Conservation (phyloP, 2,329 filamentous ascomycete genomes). For the Aspergillus pseudoviridinutans region DNA sequence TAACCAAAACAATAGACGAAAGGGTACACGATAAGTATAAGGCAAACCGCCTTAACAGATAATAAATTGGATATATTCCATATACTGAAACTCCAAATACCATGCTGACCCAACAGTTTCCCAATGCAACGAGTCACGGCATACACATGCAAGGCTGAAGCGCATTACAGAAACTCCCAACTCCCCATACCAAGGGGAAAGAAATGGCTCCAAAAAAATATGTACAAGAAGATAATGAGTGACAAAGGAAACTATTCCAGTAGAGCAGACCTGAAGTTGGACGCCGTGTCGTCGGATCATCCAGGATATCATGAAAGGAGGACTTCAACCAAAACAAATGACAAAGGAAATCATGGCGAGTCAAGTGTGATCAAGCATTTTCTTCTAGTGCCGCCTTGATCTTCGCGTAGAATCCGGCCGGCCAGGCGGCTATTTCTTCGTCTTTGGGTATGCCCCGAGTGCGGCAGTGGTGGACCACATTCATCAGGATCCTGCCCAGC, state of each 20-base stretch:
- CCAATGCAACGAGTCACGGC: conserved; percentile 4
- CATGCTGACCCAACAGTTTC: background rate
- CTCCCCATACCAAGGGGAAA: conserved; percentile 2
- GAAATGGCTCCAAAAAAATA: conserved; percentile 7
- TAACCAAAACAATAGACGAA: background rate
- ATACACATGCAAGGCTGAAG: conserved; percentile 13
- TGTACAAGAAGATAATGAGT: conserved; percentile 4
- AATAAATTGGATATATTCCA: conserved; percentile 5
- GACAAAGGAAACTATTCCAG: conserved; percentile 15
- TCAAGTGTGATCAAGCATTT: conserved; percentile 23
- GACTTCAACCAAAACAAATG: conserved; percentile 6
- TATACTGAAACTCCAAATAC: conserved; percentile 9
- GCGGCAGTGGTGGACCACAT: conserved; percentile 57
- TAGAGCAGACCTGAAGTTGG: conserved; percentile 4
- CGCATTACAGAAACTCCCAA: conserved; percentile 11
- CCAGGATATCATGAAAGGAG: conserved; percentile 20
- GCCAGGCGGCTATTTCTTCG: conserved; percentile 51
- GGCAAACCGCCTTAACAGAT: background rate
- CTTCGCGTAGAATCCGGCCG: conserved; percentile 46
- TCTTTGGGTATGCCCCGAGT: conserved; percentile 54
- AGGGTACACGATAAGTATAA: background rate
- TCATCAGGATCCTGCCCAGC: conserved; percentile 55
- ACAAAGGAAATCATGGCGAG: conserved; percentile 25
- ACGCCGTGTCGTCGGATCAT: conserved; percentile 22
- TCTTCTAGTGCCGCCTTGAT: conserved; percentile 45